These are phyloP conservation scores for Naegleria fowleri DNA, from an alignment of 208 protist species.

Conservation along the genomic window DNA sequence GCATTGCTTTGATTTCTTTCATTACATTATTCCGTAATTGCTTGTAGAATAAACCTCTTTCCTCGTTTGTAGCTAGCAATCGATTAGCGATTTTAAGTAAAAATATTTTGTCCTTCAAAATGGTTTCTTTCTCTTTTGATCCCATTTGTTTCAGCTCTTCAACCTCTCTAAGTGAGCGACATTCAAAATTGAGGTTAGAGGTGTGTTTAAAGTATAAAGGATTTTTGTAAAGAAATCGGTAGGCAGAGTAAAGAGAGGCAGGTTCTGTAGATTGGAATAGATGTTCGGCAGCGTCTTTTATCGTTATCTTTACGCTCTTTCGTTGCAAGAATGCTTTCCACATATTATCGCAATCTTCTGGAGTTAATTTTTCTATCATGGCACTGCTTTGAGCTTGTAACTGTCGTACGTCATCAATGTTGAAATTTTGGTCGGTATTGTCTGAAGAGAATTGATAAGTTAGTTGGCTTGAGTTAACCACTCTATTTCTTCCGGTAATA, in stretches of 20 bases:
- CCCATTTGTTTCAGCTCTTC: neutral
- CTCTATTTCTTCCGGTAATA: neutral
- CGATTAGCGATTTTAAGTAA: neutral
- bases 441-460: constrained; percentile 12
- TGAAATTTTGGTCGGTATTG: neutral
- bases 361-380: neutral
- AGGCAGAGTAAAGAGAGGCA: neutral
- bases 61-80: neutral
- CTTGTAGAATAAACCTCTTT: neutral
- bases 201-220: neutral
- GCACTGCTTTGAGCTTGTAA: neutral
- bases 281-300: neutral
- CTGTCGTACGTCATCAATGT: neutral
- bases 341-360: neutral
- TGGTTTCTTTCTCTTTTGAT: neutral
- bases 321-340: too few species aligned
- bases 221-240: neutral
- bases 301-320: neutral
- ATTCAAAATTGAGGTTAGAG: neutral
- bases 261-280: neutral
- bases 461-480: constrained; percentile 7
- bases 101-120: constrained; percentile 6
- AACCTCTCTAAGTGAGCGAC: neutral
- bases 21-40: neutral
- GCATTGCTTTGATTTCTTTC: neutral